Evolutionary conservation across 2,329 filamentous ascomycete species (phyloP).

Genomic region (Chalaropsis thielavioides): DNA sequence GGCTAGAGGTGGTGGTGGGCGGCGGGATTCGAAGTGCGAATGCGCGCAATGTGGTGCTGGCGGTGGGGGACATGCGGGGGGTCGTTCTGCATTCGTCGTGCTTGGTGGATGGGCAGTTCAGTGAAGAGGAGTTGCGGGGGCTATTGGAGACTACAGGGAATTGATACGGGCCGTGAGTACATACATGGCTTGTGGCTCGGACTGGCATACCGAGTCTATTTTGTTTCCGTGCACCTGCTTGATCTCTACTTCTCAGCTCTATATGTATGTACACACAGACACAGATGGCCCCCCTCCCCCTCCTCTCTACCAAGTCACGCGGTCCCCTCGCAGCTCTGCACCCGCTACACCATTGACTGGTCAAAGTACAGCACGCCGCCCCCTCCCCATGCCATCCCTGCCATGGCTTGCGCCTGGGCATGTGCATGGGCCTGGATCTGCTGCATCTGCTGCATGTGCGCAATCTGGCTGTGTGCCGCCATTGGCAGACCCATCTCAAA

Average conservation of each 20-base stretch:
- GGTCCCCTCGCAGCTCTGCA: not conserved
- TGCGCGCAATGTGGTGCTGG: slow-evolving; percentile 19
- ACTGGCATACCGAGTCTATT: not conserved
- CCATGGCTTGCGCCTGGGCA: not conserved
- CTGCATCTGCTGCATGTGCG: slow-evolving; percentile 12
- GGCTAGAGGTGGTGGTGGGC: slow-evolving; percentile 37
- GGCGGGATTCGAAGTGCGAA: slow-evolving; percentile 37
- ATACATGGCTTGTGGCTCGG: not conserved
- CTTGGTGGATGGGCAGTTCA: slow-evolving; percentile 14
- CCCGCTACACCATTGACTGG: not conserved
- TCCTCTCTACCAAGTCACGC: not conserved
- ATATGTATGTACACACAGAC: not conserved
- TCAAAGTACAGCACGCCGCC: slow-evolving; percentile 7
- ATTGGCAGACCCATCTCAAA: slow-evolving; percentile 7
- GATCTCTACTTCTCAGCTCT: not conserved
- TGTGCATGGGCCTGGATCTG: not conserved
- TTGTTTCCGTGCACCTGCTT: not conserved
- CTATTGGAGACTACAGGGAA: slow-evolving; percentile 9
- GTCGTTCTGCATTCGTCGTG: slow-evolving; percentile 19
- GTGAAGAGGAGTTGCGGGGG: slow-evolving; percentile 8
- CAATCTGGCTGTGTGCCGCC: slow-evolving; percentile 7
- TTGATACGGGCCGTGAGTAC: not conserved
- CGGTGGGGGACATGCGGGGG: not conserved
- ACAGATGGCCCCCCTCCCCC: not conserved
- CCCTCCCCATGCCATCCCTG: not conserved